These are phyloP conservation scores for Leptodontidium sp. DNA, from an alignment of 2,329 filamentous ascomycete genomes.

Conservation along the genomic window DNA sequence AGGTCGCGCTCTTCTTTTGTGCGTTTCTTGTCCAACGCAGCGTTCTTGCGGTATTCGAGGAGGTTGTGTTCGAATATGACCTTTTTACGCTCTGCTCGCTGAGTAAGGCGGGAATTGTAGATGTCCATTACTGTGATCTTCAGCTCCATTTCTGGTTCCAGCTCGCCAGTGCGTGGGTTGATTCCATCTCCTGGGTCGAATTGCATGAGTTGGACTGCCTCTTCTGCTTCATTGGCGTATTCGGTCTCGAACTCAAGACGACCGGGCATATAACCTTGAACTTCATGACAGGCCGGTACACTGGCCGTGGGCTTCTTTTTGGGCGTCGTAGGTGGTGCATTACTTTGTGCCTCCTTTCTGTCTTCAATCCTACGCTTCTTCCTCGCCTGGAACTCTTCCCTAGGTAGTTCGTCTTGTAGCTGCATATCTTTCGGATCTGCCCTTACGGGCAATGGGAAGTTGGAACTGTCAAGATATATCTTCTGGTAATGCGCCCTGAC, in stretches of 20 bases:
- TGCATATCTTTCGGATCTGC: slow-evolving; percentile 84
- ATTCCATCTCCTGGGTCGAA: slow-evolving; percentile 96
- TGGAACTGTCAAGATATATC: slow-evolving; percentile 83
- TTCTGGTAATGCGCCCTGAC: slow-evolving; percentile 93
- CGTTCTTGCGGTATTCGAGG: slow-evolving; percentile 92
- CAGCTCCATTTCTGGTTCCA: slow-evolving; percentile 95
- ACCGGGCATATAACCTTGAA: slow-evolving; percentile 98
- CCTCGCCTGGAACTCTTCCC: slow-evolving; percentile 90
- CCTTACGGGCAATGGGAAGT: slow-evolving; percentile 86
- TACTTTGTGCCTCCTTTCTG: slow-evolving; percentile 85
- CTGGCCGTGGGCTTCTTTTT: slow-evolving; percentile 97
- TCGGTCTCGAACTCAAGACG: slow-evolving; percentile 97
- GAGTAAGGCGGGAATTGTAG: slow-evolving; percentile 91
- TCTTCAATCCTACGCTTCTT: slow-evolving; percentile 96
- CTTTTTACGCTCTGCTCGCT: slow-evolving; percentile 92
- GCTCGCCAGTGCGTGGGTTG: slow-evolving; percentile 81
- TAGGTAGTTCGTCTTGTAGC: slow-evolving; percentile 80
- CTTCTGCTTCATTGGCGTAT: slow-evolving; percentile 96
- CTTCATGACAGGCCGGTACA: slow-evolving; percentile 95
- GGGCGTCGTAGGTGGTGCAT: slow-evolving; percentile 81
- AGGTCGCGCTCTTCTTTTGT: slow-evolving; percentile 95
- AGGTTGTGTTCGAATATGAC: slow-evolving; percentile 96
- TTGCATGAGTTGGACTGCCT: slow-evolving; percentile 97
- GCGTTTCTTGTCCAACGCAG: slow-evolving; percentile 88
- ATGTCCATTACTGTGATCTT: slow-evolving; percentile 99